Base-by-base conservation (phyloP, 805 yeast species). In the Ogataea pignaliae region DNA sequence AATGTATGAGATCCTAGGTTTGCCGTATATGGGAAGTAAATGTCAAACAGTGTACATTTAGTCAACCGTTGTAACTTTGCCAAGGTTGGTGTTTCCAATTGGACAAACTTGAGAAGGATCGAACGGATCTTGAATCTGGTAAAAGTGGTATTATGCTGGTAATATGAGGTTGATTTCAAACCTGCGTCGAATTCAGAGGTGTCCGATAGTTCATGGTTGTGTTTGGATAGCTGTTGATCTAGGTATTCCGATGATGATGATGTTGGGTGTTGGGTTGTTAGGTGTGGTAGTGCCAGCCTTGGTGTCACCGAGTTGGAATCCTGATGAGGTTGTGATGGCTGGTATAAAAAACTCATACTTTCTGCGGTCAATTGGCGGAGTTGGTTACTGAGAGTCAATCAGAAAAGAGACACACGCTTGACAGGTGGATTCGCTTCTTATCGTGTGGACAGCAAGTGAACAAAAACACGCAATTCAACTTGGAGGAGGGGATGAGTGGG, bases 1-100 rank as follows among this genome's bases (percentile, higher is more conserved):
- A 93, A 93, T 0, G 97, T 88, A 64, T 91, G 99, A 5, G 95
- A 79, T 0, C 97, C 99, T 50, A 93, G 70, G 54, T 85, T 82
- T 14, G 98, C 96, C 3, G 95, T 78, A 71, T 87, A 79, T 9
- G 95, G 85, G 65, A 91, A 91, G 56, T 85, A 93, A 21, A 71
- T 56, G 65, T 90, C 97, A 41, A 82, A 63, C 14, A 62, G 40
- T 2, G 79, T 71, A 33, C 64, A 60, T 45, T 95, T 70, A 11
- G 70, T 55, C 5, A 45, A 38, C 3, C 55, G 42, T 67, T 91
- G 99, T 46, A 87, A 64, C 3, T 52, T 51, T 10, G 73, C 69
- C n/a, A 91, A 62, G 1, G 74, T 45, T 2, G 70, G 74, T 0
- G 95, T 83, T 61, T 91, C 98, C 38, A 64, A 55, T 28, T 84